Percentiles rank a stretch among this genome's conserved stretches.
Conservation (phyloP, 2,329 filamentous ascomycete species). For the Sarocladium kiliense region DNA sequence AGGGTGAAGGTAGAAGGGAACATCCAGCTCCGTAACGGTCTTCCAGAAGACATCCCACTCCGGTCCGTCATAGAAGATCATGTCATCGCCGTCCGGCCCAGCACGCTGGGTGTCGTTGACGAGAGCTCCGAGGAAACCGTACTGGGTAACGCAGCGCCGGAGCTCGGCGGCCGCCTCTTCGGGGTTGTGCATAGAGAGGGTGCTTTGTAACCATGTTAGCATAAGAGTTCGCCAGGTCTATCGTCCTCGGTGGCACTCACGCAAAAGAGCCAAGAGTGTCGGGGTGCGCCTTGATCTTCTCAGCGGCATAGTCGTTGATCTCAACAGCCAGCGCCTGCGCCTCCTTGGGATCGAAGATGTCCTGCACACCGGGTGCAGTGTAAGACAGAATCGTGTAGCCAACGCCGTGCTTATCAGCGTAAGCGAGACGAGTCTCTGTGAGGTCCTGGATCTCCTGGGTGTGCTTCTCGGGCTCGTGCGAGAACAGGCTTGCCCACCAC, state of each 20-base stretch:
- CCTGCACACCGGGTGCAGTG: conserved; percentile 44
- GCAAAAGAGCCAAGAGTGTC: conserved; percentile 43
- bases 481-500: conserved; percentile 58
- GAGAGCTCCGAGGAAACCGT: conserved; percentile 58
- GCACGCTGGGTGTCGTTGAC: conserved; percentile 59
- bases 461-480: conserved; percentile 53
- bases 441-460: conserved; percentile 46
- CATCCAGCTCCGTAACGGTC: conserved; percentile 51
- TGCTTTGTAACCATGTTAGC: conserved; percentile 19
- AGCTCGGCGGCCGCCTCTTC: conserved; percentile 44
- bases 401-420: conserved; percentile 41
- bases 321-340: conserved; percentile 36
- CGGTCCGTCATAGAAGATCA: conserved; percentile 59
- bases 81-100: conserved; percentile 51
- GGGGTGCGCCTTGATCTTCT: conserved; percentile 29
- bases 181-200: conserved; percentile 49
- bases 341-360: conserved; percentile 33
- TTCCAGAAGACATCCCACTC: conserved; percentile 60
- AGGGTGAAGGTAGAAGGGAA: conserved; percentile 61
- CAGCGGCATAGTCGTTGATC: conserved; percentile 36
- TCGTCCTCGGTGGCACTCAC: conserved; percentile 18
- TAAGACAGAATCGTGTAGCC: conserved; percentile 44
- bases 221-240: neutral
- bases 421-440: conserved; percentile 33
- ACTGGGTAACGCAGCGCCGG: conserved; percentile 45